Evolutionary conservation across 192 early-diverging fungal genomes (phyloP), one percentile per base, ranked within the genome.

Genomic region (Cladochytrium replicatum): DNA sequence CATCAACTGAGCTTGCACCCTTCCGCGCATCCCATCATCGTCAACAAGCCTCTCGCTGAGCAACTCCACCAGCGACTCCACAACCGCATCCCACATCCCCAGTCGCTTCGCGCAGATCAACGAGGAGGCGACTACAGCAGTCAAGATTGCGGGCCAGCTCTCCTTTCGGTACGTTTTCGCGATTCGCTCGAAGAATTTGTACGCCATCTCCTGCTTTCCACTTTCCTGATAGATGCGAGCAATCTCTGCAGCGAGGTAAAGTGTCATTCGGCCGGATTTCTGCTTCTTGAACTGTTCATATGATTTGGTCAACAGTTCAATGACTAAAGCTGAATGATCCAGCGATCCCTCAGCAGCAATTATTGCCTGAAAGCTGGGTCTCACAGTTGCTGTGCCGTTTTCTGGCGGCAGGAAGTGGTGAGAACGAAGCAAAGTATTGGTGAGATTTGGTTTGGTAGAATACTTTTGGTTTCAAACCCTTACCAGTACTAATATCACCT

Each of bases 131-230:
- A 87, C 47, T 13, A 91, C 83, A 4, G 75, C 77, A 5, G 68
- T 77, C 7, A 93, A 62, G 1, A 93, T 71, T 19, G 60, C 48
- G 45, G 66, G 64, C 90, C 90, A 93, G 27, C 65, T 57, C 55
- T 93, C 90, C 52, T 90, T 91, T 2, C 90, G 77, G 62, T 93
- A 93, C 4, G 84, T 91, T 46, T 86, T 89, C 38, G 71, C 78
- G 43, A 93, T 93, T 2, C 90, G 61, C 39, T 90, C 87, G 65
- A 85, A 93, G 54, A 93, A 93, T 64, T 83, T 86, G 17, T 88
- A 61, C 0, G 88, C 85, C 82, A 88, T 91, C 38, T 86, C 88
- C 53, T 74, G 79, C 53, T 86, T 86, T n/a, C 82, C 81, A 25
- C 74, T 68, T 15, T 68, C 61, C 40, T 84, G 79, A 55, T 93